Evolutionary conservation across 2,329 filamentous ascomycete genomes (phyloP), one percentile per base, ranked within the genome.

Genomic region (Fusarium sp.): DNA sequence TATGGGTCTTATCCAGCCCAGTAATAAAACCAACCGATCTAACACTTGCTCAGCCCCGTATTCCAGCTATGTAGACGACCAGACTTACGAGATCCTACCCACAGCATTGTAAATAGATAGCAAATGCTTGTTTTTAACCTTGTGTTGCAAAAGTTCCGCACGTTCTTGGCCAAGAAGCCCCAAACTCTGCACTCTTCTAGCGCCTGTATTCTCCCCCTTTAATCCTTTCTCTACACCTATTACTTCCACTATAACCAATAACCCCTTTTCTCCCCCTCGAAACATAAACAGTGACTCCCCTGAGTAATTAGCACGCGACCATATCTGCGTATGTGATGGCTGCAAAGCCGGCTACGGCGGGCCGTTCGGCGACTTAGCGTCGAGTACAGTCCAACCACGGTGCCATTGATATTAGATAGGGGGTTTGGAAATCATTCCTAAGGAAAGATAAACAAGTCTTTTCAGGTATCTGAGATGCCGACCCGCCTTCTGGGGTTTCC

Each of bases 1-100:
- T 48, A n/a, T 30, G 0, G 13, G 18, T 3, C 18, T 0, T 20
- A 5, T 22, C 9, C 8, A 14, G 14, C 14, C 20, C 7, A 30
- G 20, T 51, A 3, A 24, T 8, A 15, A 20, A 3, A 33, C 8
- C 13, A 6, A 6, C 16, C 5, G n/a, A 26, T 20, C 47, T 3
- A 51, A 33, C 16, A 26, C 1, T 5, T 16, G 13, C 7, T 13
- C 18, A 11, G 11, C n/a, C 48, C 18, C 30, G 48, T 51, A 35
- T 51, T 51, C 48, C 9, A 35, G 30, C 30, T 20, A 1, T 9
- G 12, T 15, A 13, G 24, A 33, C 15, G 48, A 51, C 15, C 48
- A 35, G 7, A 6, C n/a, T 50, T 50, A 50, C 30, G 22, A 50
- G 47, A 50, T 50, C 30, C 22, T 33, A 5, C 15, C 28, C 22